These are phyloP conservation scores for Exidia glandulosa DNA, from an alignment of 768 basidiomycete species.

Conservation along the genomic window DNA sequence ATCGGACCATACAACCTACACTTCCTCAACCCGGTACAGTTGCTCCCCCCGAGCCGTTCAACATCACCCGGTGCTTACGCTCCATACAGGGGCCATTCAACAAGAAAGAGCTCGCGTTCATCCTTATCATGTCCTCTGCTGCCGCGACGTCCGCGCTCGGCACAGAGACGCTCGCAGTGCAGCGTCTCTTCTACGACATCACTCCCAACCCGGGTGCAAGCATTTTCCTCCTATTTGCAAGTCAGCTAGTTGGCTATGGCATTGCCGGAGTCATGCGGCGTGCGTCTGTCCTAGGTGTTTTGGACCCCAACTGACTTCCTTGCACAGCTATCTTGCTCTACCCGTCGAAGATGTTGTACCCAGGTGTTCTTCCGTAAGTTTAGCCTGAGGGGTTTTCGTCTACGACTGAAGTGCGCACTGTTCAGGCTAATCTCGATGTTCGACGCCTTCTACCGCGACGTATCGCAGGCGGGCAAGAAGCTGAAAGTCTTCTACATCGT, in stretches of 20 bases:
- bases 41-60: slow-evolving; percentile 1
- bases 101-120: slow-evolving; percentile 49
- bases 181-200: slow-evolving; percentile 42
- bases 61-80: neutral
- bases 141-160: slow-evolving; percentile 43
- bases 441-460: slow-evolving; percentile 36
- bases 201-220: slow-evolving; percentile 34
- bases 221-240: slow-evolving; percentile 32
- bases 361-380: slow-evolving; percentile 27
- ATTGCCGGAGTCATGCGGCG: slow-evolving; percentile 43
- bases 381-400: neutral
- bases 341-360: slow-evolving; percentile 44
- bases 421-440: slow-evolving; percentile 31
- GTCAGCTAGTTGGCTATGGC: slow-evolving; percentile 36
- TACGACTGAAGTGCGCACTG: neutral
- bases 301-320: neutral
- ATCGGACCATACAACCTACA: slow-evolving; percentile 4
- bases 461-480: slow-evolving; percentile 27
- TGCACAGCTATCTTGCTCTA: slow-evolving; percentile 34
- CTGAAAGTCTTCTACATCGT: slow-evolving; percentile 47
- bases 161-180: slow-evolving; percentile 44
- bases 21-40: slow-evolving; percentile 41
- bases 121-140: slow-evolving; percentile 46
- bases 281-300: slow-evolving; percentile 36
- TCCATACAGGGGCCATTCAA: slow-evolving; percentile 36